Percentiles rank a stretch among this genome's conserved stretches.
phyloP scores from a whole-genome alignment of 2,329 filamentous ascomycete genomes.

The Neonectria neomacrospora region DNA sequence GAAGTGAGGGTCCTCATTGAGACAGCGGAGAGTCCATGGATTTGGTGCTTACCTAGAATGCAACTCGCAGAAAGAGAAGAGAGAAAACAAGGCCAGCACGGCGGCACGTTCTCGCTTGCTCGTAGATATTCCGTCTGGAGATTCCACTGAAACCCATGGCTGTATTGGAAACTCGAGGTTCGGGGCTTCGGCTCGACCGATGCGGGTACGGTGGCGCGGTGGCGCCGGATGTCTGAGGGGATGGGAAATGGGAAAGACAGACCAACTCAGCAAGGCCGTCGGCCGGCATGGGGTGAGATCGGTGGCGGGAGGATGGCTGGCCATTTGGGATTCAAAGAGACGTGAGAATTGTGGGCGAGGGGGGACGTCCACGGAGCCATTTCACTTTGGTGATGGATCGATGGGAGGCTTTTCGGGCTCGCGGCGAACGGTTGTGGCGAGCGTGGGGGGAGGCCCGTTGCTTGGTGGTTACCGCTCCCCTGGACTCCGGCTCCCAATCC shows the following conservation, averaged over 20 bases:
- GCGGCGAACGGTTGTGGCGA: slow-evolving; percentile 21
- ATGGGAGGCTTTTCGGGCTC: slow-evolving; percentile 9
- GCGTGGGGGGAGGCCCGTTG: slow-evolving; percentile 36
- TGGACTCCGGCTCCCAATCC: slow-evolving; percentile 17
- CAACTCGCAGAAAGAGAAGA: background rate
- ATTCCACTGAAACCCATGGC: slow-evolving; percentile 14
- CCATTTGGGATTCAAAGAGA: background rate
- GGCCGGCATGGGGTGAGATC: slow-evolving; percentile 14
- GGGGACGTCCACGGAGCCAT: background rate
- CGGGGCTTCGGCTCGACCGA: slow-evolving; percentile 10
- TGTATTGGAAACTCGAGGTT: background rate
- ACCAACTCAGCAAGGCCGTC: background rate
- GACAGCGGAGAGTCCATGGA: background rate
- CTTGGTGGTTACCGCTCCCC: slow-evolving; percentile 37
- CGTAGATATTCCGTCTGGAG: background rate
- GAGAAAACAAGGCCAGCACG: slow-evolving; percentile 4
- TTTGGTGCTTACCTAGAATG: too few species aligned
- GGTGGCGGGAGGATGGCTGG: background rate
- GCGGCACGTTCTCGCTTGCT: background rate
- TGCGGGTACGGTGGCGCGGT: slow-evolving; percentile 9
- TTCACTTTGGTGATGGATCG: too few species aligned
- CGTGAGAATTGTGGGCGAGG: background rate
- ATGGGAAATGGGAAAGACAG: slow-evolving; percentile 8
- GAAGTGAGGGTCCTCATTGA: background rate
- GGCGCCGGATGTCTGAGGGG: slow-evolving; percentile 20